phyloP scores from a whole-genome alignment of 2,329 filamentous ascomycete genomes.

The Rutstroemia sydowiana region DNA sequence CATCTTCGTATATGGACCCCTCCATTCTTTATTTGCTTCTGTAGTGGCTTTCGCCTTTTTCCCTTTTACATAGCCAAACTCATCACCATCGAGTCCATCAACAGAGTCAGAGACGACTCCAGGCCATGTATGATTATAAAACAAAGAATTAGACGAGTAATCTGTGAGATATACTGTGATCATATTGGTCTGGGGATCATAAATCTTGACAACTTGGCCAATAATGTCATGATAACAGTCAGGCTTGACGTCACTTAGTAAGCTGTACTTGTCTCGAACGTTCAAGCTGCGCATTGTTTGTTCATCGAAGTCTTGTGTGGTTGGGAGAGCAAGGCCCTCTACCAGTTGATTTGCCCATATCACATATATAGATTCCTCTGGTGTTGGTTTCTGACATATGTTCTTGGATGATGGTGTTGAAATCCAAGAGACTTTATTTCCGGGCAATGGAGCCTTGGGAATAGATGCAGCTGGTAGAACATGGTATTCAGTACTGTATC shows the following conservation, averaged over 20 bases:
- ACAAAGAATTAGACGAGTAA: constrained; percentile 63
- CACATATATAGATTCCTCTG: constrained; percentile 34
- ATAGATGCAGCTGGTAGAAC: constrained; percentile 38
- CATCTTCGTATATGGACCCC: constrained; percentile 65
- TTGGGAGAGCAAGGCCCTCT: constrained; percentile 39
- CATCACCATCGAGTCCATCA: constrained; percentile 42
- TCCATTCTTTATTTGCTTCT: constrained; percentile 45
- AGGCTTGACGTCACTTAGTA: constrained; percentile 55
- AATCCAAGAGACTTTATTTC: constrained; percentile 12
- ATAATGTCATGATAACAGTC: constrained; percentile 59
- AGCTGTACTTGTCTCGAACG: constrained; percentile 49
- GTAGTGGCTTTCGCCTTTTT: too few relatives aligned
- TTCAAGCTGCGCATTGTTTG: constrained; percentile 36
- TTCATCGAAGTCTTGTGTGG: constrained; percentile 36
- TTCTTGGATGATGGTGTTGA: constrained; percentile 12
- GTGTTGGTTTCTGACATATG: constrained; percentile 10
- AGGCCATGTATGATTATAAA: constrained; percentile 41
- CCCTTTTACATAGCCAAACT: constrained; percentile 43
- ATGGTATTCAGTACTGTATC: constrained; percentile 39
- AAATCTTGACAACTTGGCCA: constrained; percentile 60
- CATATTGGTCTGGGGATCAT: constrained; percentile 37
- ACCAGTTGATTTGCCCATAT: constrained; percentile 40
- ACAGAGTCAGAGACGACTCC: constrained; percentile 22
- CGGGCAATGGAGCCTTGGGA: constrained; percentile 22
- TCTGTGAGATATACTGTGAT: constrained; percentile 70